Evolutionary conservation across 257 asterid genomes (phyloP).

Genomic region (Capsicum pubescens): DNA sequence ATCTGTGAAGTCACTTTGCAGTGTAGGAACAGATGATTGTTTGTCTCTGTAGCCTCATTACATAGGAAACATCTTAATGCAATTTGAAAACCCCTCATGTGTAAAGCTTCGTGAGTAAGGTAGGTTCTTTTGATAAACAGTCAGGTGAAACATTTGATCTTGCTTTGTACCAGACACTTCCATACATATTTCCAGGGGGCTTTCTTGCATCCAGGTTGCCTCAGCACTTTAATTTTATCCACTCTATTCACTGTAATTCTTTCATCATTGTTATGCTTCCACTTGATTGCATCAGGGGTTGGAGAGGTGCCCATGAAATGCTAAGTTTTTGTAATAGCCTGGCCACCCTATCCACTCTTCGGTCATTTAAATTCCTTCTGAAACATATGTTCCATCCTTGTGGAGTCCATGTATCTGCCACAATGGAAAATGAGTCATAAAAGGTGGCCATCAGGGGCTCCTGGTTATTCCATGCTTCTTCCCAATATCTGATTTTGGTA

Average conservation of each 20-base stretch:
- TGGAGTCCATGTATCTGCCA: neutral
- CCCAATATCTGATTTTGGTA: neutral
- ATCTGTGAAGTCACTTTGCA: neutral
- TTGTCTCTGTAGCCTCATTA: neutral
- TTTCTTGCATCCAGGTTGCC: neutral
- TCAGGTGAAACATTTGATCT: neutral
- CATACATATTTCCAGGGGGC: neutral
- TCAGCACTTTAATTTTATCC: neutral
- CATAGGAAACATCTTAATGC: neutral
- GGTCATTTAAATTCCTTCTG: neutral
- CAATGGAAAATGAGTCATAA: neutral
- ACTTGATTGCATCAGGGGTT: slow-evolving; percentile 1
- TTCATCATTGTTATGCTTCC: slow-evolving; percentile 2
- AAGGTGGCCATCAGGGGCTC: slow-evolving; percentile 16
- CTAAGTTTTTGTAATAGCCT: neutral
- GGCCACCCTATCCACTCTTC: neutral
- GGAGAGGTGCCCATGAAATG: neutral
- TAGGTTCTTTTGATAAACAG: neutral
- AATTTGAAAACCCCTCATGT: neutral
- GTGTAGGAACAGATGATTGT: neutral
- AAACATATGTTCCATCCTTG: neutral
- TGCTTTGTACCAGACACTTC: neutral
- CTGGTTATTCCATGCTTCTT: slow-evolving; percentile 1
- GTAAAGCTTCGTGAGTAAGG: neutral
- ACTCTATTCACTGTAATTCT: neutral